These are phyloP conservation scores for Cytospora chrysosperma DNA, from an alignment of 2,329 filamentous ascomycete species.

Conservation along the genomic window DNA sequence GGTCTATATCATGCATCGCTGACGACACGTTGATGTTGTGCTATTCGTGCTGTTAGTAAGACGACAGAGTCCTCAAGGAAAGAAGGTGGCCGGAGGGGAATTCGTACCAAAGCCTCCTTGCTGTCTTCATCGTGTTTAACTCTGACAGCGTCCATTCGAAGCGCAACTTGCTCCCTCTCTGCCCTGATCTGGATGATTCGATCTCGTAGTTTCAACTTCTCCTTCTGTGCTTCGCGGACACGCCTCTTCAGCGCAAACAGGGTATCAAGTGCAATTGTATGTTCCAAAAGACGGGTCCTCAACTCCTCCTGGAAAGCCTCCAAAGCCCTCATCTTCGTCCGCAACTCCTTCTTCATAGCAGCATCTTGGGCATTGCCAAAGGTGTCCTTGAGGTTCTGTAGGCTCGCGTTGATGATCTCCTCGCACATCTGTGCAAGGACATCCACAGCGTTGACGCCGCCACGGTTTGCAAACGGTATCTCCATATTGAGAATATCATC, in stretches of 20 bases:
- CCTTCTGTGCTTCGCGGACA: conserved; percentile 55
- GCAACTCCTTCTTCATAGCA: conserved; percentile 51
- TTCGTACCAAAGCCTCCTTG: conserved; percentile 50
- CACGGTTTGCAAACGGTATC: conserved; percentile 53
- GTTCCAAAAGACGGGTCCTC: conserved; percentile 54
- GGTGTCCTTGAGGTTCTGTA: conserved; percentile 48
- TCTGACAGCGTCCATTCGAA: conserved; percentile 63
- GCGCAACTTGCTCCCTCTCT: conserved; percentile 60
- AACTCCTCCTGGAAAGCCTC: conserved; percentile 60
- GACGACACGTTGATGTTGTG: conserved; percentile 55
- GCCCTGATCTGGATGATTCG: conserved; percentile 59
- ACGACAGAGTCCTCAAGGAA: background rate
- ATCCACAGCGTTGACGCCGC: conserved; percentile 61
- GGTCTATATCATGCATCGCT: conserved; percentile 61
- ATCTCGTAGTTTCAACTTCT: conserved; percentile 56
- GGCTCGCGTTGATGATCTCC: conserved; percentile 54
- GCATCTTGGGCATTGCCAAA: conserved; percentile 43
- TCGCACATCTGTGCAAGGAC: conserved; percentile 62
- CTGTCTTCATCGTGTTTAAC: conserved; percentile 57
- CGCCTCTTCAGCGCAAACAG: conserved; percentile 57
- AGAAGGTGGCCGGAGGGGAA: background rate
- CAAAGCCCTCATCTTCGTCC: conserved; percentile 55
- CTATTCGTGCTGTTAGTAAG: conserved; percentile 26
- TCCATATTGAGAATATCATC: conserved; percentile 48
- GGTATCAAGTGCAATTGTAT: conserved; percentile 61